phyloP scores from a whole-genome alignment of 257 asterid genomes.

The Scutellaria minor region DNA sequence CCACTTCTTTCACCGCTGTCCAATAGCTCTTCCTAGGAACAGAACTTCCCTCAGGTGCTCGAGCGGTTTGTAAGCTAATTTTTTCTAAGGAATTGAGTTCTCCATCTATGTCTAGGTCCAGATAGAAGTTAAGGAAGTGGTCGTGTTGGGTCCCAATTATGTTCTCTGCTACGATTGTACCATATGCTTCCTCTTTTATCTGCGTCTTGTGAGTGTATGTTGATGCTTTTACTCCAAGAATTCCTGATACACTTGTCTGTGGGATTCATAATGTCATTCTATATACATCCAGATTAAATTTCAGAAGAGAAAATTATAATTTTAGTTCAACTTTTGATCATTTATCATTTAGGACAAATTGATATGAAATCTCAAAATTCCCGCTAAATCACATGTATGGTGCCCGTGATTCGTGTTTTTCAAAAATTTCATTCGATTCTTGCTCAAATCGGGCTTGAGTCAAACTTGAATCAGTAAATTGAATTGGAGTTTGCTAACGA shows the following conservation, averaged over 20 bases:
- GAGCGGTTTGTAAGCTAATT: slow-evolving; percentile 8
- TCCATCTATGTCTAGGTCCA: slow-evolving; percentile 51
- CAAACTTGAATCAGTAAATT: no score
- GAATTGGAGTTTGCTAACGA: no score
- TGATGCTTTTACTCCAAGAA: slow-evolving; percentile 39
- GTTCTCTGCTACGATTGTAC: slow-evolving; percentile 41
- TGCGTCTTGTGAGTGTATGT: slow-evolving; percentile 40
- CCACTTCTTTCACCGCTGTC: slow-evolving; percentile 33
- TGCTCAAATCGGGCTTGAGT: no score
- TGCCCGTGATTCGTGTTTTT: no score
- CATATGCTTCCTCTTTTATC: slow-evolving; percentile 36
- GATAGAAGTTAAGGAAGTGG: slow-evolving; percentile 44
- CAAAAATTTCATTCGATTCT: no score
- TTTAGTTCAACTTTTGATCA: no score
- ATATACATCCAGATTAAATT: no score
- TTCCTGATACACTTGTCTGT: slow-evolving; percentile 47
- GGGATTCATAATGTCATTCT: no score
- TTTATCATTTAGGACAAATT: no score
- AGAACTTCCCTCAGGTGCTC: not conserved
- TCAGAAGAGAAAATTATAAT: no score
- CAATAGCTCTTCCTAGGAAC: slow-evolving; percentile 45
- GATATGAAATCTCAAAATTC: no score
- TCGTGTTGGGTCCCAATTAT: slow-evolving; percentile 36
- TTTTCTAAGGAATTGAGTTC: slow-evolving; percentile 35
- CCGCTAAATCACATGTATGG: no score